Conservation (phyloP, 164 flowering plant species). For the Annona cherimola region DNA sequence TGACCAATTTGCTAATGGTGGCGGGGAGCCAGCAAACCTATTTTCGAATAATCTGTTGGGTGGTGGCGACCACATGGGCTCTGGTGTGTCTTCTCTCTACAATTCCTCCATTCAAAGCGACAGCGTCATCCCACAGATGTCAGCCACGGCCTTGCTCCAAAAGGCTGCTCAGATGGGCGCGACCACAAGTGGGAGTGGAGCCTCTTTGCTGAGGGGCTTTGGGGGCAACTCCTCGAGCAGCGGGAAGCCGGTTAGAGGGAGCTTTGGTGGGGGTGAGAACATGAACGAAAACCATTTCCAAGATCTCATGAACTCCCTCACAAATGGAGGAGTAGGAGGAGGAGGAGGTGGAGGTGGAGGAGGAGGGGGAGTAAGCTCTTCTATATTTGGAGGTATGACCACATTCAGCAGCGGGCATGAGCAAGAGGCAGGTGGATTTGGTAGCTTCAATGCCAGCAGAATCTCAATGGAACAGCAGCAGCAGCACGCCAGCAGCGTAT, state of each 20-base stretch:
- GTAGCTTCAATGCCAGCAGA: slow-evolving; percentile 22
- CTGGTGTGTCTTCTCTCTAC: slow-evolving; percentile 32
- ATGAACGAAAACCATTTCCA: slow-evolving; percentile 40
- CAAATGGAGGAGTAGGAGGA: too few relatives aligned
- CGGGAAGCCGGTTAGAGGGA: slow-evolving; percentile 20
- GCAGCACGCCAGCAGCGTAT: slow-evolving; percentile 13
- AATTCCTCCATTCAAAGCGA: slow-evolving; percentile 28
- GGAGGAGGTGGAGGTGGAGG: too few relatives aligned
- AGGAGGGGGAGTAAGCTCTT: too few relatives aligned
- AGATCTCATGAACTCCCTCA: slow-evolving; percentile 54
- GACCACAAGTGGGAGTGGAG: slow-evolving; percentile 42
- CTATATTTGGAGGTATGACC: slow-evolving; percentile 22
- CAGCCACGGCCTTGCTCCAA: slow-evolving; percentile 85
- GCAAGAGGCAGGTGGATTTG: slow-evolving; percentile 22
- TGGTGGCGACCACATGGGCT: slow-evolving; percentile 29
- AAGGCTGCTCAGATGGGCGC: slow-evolving; percentile 81
- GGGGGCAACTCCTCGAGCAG: slow-evolving; percentile 30
- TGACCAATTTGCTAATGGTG: slow-evolving; percentile 29
- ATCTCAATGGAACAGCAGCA: slow-evolving; percentile 21
- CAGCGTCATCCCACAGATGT: slow-evolving; percentile 46
- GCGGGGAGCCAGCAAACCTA: slow-evolving; percentile 24
- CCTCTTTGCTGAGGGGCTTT: slow-evolving; percentile 42
- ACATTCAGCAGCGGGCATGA: slow-evolving; percentile 21
- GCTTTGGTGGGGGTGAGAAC: slow-evolving; percentile 18
- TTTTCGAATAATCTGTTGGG: slow-evolving; percentile 37